Evolutionary conservation across 768 basidiomycete genomes (phyloP), one percentile per base, ranked within the genome.

Genomic region (Boletus vermiculosoides): DNA sequence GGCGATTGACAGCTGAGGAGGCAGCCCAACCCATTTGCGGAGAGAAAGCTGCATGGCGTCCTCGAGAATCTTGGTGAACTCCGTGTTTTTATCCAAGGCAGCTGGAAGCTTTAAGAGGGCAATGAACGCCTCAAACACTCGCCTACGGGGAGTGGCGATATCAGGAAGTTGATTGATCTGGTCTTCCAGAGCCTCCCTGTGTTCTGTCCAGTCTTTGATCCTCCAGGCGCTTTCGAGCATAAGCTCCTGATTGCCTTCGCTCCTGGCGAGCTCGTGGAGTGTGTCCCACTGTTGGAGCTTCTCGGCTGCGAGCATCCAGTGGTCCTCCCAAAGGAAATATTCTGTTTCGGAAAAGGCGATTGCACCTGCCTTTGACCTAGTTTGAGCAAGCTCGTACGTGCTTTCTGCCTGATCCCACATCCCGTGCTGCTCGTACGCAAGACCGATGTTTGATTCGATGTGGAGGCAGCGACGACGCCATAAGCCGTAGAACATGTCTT

Each of bases 221-320:
- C 97, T 79, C 97, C 97, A 99, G 4, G 94, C 94, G 65, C 93
- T 90, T 71, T 99, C 97, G 40, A 99, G 79, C 67, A 92, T 79
- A 41, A 99, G 76, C 66, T 99, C 97, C 55, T 92, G 85, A 66
- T 98, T 97, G 28, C 84, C 85, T 72, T 98, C 96, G 54, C 79
- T 84, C 62, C 86, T 86, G 1, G 93, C 94, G 20, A 99, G 83
- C 51, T 99, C 97, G 60, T 90, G 84, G 5, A 99, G 80, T 22
- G 90, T 83, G 57, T 99, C 97, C 97, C 97, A 99, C 59, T 97
- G 91, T 68, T 98, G 97, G 18, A 99, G 78, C 72, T 99, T 99
- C 75, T 96, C 92, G 0, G 94, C 88, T 1, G 94, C 83, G 9
- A 95, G 76, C 57, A 99, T 90, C 96, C 97, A 99, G 71, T 99